phyloP scores from a whole-genome alignment of 805 yeast genomes.

The Candida takata region DNA sequence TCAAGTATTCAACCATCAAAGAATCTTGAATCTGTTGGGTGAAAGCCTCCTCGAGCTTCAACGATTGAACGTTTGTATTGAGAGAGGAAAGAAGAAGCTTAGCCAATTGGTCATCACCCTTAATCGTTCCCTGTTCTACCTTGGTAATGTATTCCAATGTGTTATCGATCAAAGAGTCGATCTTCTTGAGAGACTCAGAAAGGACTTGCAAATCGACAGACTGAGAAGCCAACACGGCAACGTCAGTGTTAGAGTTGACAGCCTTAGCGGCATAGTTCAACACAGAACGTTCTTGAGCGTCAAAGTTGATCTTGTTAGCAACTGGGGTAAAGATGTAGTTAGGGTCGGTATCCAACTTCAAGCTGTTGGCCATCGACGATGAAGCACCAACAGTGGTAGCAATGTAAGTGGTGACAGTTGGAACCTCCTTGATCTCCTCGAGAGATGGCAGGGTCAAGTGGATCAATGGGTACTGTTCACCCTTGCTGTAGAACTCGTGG shows the following conservation, averaged over 20 bases:
- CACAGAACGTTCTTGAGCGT: constrained; percentile 53
- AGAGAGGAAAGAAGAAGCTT: constrained; percentile 55
- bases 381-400: constrained; percentile 68
- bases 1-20: constrained; percentile 72
- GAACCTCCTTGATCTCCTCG: constrained; percentile 35
- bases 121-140: constrained; percentile 35
- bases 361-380: constrained; percentile 28
- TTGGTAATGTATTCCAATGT: constrained; percentile 41
- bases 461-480: constrained; percentile 70
- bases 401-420: constrained; percentile 59
- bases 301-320: constrained; percentile 54
- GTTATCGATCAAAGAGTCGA: constrained; percentile 41
- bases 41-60: constrained; percentile 45
- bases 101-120: constrained; percentile 54
- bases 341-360: constrained; percentile 34
- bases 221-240: constrained; percentile 25
- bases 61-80: constrained; percentile 43
- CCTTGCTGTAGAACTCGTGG: constrained; percentile 71
- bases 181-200: constrained; percentile 36
- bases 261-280: constrained; percentile 40
- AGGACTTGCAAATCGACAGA: constrained; percentile 41
- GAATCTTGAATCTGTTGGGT: constrained; percentile 73
- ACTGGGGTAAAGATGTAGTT: constrained; percentile 68
- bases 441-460: constrained; percentile 62
- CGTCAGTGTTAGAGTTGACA: constrained; percentile 19